Base-by-base conservation (phyloP, 2,329 filamentous ascomycete species). In the Talaromyces piceae region DNA sequence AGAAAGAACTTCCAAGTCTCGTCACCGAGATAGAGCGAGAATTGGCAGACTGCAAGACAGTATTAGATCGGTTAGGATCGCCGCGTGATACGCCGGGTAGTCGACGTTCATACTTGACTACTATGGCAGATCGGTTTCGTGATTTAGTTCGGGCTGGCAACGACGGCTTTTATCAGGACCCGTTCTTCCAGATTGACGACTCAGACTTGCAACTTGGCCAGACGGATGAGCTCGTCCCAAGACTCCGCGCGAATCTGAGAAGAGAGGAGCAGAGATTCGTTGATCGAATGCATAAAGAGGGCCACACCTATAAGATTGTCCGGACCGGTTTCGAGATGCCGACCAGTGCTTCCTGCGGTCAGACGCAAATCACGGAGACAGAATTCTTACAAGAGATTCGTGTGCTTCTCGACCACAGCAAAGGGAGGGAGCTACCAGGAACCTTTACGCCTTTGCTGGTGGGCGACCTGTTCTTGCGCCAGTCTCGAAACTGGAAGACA, bases 1-100 rank as follows among this genome's bases (percentile, higher is more conserved):
- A 47, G 22, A 51, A 43, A 43, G 48, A 55, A 18, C 49, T 60
- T 4, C 58, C 57, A 1, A 44, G 54, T 7, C 52, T 60, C 5
- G 7, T 55, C 25, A 51, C 50, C 16, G 55, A 57, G 12, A 50
- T 60, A 3, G 56, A 58, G 31, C 8, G 11, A 4, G 51, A 54
- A 44, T 45, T 57, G 13, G 37, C 37, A 33, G 28, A 22, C 13
- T 55, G 51, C 56, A 57, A 56, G 28, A 27, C 39, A 22, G 53
- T 50, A 13, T 43, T 59, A 13, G 41, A 41, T 43, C 31, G 51
- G 28, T 47, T 53, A 9, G 51, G 51, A 12, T 27, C 33, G 3
- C 30, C 51, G 49, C 51, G 47, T 16, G 51, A 53, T 20, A 53
- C 51, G 7, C 47, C 46, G 8, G 4, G 7, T 41, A 49, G 47